Conservation (phyloP, 2,329 filamentous ascomycete genomes). For the Elsinoe necatrix region DNA sequence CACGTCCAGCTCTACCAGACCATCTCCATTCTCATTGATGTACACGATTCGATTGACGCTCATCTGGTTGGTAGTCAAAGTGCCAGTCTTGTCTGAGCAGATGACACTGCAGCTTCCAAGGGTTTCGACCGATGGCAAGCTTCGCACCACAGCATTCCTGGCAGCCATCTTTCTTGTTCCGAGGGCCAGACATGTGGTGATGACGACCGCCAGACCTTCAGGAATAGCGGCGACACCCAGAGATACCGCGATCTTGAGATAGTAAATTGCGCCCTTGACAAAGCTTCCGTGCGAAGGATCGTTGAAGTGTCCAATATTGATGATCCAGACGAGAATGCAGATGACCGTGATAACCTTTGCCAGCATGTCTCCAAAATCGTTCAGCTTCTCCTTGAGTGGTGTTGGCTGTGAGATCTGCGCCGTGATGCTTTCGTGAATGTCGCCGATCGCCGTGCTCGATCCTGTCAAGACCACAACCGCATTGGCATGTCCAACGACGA, state of each 20-base stretch:
- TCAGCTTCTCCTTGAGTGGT: conserved; percentile 95
- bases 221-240: conserved; percentile 96
- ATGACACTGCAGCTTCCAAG: conserved; percentile 98
- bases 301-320: conserved; percentile 96
- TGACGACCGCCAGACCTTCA: conserved; percentile 93
- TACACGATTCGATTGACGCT: conserved; percentile 91
- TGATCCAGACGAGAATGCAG: conserved; percentile 92
- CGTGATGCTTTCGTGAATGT: conserved; percentile 97
- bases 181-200: conserved; percentile 94
- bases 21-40: conserved; percentile 62
- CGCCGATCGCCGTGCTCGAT: conserved; percentile 85
- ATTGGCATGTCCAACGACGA: conserved; percentile 86
- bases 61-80: conserved; percentile 98
- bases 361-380: conserved; percentile 91
- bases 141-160: conserved; percentile 95
- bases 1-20: conserved; percentile 77
- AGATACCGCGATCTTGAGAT: conserved; percentile 97
- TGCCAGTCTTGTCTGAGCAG: conserved; percentile 98
- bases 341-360: conserved; percentile 98
- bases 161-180: conserved; percentile 98
- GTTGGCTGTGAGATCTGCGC: conserved; percentile 97
- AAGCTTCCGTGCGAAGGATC: conserved; percentile 82
- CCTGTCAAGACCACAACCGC: conserved; percentile 89
- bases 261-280: conserved; percentile 97
- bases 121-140: conserved; percentile 92